Base-by-base conservation (phyloP, 2,329 filamentous ascomycete genomes). In the Penicillium thymicola region DNA sequence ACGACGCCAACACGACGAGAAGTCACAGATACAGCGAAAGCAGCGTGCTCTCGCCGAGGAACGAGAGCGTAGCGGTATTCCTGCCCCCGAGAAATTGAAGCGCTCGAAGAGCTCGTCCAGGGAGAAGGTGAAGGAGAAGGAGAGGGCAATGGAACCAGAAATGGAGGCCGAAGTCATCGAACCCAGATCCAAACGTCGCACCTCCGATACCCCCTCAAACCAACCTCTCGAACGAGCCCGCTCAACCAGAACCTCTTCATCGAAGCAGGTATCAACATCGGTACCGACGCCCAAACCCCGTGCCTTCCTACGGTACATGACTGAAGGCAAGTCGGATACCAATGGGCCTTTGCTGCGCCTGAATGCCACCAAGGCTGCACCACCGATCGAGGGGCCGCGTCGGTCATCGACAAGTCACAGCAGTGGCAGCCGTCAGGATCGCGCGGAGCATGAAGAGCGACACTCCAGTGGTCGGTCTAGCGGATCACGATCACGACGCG, bases 241-340 rank as follows among this genome's bases (percentile, higher is more conserved):
- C 25, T 62, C 68, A 7, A 57, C 59, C 7, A 66, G 63, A 30
- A 57, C 58, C 23, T 57, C 63, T 18, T 65, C 68, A 14, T 69
- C 73, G 5, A 72, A 68, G 56, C 58, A 63, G 27, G 51, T 54
- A 6, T 56, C 67, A 7, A 48, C 62, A 16, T 58, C 67, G 4
- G 34, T 60, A 3, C 57, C 66, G 13, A 57, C 57, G 11, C 61
- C 61, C 11, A 65, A 57, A 21, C 68, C 65, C 36, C 65, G 67
- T 43, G 66, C 67, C 38, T 72, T 72, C 58, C 57, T 74, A 36
- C 67, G 70, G 28, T 76, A 72, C 52, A 72, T 77, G 65, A 71
- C 69, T 16, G 70, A 69, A 16, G 76, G 73, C n/a, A 68, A 75
- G 41, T 76, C 75, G 5, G 71, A 77, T 49, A 75, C 71, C 18